Percentiles rank a stretch among this genome's conserved stretches.
These are phyloP conservation scores for Phaffomyces antillensis DNA, from an alignment of 805 yeast species.

Conservation along the genomic window DNA sequence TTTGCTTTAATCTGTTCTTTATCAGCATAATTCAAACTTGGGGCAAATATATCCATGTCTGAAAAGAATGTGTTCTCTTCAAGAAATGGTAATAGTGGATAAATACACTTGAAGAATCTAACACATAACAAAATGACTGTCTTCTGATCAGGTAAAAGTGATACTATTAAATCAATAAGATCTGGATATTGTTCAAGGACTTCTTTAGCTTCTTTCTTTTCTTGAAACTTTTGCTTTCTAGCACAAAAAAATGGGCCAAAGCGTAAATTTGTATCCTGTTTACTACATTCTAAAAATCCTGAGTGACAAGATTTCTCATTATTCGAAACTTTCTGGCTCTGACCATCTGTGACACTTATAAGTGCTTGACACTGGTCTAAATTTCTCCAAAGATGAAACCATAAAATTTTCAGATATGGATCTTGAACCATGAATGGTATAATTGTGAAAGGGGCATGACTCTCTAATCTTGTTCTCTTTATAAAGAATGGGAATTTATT, in stretches of 20 bases:
- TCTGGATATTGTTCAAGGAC: not conserved
- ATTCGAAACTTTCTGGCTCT: too few relatives aligned
- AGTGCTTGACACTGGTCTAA: conserved; percentile 3
- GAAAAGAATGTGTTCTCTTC: conserved; percentile 16
- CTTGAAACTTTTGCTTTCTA: conserved; percentile 9
- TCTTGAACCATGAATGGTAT: conserved; percentile 42
- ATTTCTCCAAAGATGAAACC: conserved; percentile 23
- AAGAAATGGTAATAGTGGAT: conserved; percentile 21
- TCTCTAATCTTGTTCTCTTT: conserved; percentile 33
- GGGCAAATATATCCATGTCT: conserved; percentile 14
- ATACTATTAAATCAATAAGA: conserved; percentile 10
- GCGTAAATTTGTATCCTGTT: conserved; percentile 5
- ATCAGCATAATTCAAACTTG: conserved; percentile 1
- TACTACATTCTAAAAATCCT: not conserved
- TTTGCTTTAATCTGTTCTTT: conserved; percentile 4
- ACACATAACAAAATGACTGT: conserved; percentile 12
- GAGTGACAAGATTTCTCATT: too few relatives aligned
- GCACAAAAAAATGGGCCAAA: conserved; percentile 4
- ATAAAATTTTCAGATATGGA: conserved; percentile 29
- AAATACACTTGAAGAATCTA: conserved; percentile 20
- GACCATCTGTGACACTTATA: not conserved
- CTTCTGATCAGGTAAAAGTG: conserved; percentile 13
- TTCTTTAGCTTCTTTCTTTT: conserved; percentile 4
- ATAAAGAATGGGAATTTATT: conserved; percentile 37
- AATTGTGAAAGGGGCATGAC: conserved; percentile 50